Conservation (phyloP, 805 yeast genomes). For the Kodamaea nitidulidarum region DNA sequence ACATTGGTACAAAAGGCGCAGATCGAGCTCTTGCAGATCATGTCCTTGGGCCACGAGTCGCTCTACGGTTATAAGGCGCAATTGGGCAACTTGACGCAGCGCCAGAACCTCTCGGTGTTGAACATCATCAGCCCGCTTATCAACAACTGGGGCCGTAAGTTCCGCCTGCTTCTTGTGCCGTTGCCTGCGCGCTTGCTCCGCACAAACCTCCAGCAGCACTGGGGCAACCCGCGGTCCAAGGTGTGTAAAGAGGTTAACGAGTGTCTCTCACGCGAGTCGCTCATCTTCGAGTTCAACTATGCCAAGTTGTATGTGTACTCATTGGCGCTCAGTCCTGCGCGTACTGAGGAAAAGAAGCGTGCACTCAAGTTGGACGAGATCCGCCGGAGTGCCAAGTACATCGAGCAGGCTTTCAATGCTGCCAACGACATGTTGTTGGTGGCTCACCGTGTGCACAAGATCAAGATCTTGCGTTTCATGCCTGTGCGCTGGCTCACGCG, state of each 20-base stretch:
- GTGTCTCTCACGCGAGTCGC: constrained; percentile 60
- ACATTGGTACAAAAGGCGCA: constrained; percentile 68
- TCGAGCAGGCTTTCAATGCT: constrained; percentile 75
- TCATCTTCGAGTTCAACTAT: constrained; percentile 80
- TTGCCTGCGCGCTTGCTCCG: constrained; percentile 39
- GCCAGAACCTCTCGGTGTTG: constrained; percentile 67
- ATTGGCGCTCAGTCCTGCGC: constrained; percentile 55
- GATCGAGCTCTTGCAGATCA: constrained; percentile 71
- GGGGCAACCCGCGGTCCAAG: constrained; percentile 31
- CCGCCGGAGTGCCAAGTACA: constrained; percentile 68
- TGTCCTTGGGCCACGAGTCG: constrained; percentile 79
- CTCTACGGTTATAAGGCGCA: constrained; percentile 66
- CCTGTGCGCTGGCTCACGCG: constrained; percentile 92
- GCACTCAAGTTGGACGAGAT: constrained; percentile 62
- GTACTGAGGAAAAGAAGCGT: constrained; percentile 13
- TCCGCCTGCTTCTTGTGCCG: constrained; percentile 51
- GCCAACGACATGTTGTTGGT: constrained; percentile 76
- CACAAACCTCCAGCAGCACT: constrained; percentile 20
- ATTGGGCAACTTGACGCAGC: constrained; percentile 46
- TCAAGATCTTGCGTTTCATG: constrained; percentile 65
- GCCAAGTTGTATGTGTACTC: constrained; percentile 82
- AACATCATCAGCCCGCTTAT: constrained; percentile 72
- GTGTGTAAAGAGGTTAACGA: constrained; percentile 34
- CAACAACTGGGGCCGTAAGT: constrained; percentile 71
- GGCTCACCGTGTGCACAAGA: constrained; percentile 63